Percentiles rank a stretch among this genome's conserved stretches.
Evolutionary conservation across 148 eudicot genomes (phyloP).

Genomic region (Mesembryanthemum crystallinum): DNA sequence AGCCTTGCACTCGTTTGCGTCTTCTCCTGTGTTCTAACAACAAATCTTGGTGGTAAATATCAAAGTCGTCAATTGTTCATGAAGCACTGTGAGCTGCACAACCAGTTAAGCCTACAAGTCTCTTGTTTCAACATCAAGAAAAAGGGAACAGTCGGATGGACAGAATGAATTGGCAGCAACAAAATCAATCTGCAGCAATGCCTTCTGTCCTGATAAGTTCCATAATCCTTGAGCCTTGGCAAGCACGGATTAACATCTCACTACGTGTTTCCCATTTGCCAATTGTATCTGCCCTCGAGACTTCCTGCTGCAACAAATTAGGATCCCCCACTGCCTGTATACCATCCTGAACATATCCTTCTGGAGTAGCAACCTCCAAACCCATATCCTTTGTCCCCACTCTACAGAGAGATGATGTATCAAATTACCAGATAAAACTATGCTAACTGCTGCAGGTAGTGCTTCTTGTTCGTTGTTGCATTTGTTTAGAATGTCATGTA

Average conservation of each 20-base stretch:
- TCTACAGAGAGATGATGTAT: neutral
- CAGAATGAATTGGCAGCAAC: slow-evolving; percentile 5
- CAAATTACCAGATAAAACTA: neutral
- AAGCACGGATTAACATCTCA: neutral
- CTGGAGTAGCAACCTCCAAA: neutral
- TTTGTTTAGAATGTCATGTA: neutral
- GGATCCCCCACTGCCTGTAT: neutral
- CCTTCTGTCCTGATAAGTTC: neutral
- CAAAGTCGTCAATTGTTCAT: neutral
- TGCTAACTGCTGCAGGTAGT: neutral
- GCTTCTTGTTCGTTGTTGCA: neutral
- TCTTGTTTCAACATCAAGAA: neutral
- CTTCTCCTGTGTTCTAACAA: neutral
- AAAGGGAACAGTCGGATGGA: neutral
- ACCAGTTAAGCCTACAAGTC: neutral
- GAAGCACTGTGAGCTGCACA: neutral
- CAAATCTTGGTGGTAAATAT: neutral
- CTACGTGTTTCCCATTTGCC: neutral
- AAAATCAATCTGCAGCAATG: neutral
- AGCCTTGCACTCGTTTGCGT: neutral
- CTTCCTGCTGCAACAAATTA: slow-evolving; percentile 3
- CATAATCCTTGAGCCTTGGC: neutral
- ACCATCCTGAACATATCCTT: neutral
- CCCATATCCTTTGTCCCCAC: neutral
- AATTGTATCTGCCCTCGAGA: neutral